A percentile compares a stretch with the other conserved stretches of the same genome.
Conservation (phyloP, 164 flowering plant species). For the Akebia trifoliata region DNA sequence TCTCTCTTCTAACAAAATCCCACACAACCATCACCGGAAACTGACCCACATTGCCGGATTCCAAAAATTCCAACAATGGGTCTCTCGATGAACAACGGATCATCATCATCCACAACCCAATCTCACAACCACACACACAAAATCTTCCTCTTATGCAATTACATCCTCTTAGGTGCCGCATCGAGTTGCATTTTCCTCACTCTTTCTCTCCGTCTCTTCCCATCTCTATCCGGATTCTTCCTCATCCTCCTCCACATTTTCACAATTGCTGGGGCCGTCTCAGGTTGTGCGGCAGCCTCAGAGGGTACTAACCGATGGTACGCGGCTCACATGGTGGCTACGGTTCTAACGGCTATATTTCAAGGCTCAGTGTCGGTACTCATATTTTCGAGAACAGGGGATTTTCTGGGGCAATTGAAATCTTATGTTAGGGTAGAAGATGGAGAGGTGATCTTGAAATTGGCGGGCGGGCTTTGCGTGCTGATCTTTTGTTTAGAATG, state of each 20-base stretch:
- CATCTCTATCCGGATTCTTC: slow-evolving; percentile 57
- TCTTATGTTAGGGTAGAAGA: slow-evolving; percentile 74
- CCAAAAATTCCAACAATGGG: slow-evolving; percentile 24
- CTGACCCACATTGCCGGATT: neutral
- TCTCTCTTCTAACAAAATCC: neutral
- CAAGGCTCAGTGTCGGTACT: slow-evolving; percentile 72
- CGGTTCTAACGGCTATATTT: slow-evolving; percentile 70
- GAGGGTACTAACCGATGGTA: slow-evolving; percentile 49
- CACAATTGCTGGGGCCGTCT: slow-evolving; percentile 49
- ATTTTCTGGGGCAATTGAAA: slow-evolving; percentile 47
- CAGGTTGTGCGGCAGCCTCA: slow-evolving; percentile 48
- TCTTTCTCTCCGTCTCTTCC: slow-evolving; percentile 69
- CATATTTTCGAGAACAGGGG: slow-evolving; percentile 47
- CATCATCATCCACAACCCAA: slow-evolving; percentile 1
- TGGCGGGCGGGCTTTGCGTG: slow-evolving; percentile 49
- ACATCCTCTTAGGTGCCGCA: slow-evolving; percentile 78
- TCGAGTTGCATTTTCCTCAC: slow-evolving; percentile 82
- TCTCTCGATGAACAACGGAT: slow-evolving; percentile 13
- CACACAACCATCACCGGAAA: slow-evolving; percentile 1
- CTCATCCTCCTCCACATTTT: slow-evolving; percentile 72
- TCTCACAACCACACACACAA: slow-evolving; percentile 55
- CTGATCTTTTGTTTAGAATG: slow-evolving; percentile 60
- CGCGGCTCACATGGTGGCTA: slow-evolving; percentile 60
- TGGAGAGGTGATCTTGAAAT: slow-evolving; percentile 46
- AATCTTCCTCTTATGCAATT: slow-evolving; percentile 63